Conservation (phyloP, 164 flowering plant species). For the Aristolochia fimbriata region DNA sequence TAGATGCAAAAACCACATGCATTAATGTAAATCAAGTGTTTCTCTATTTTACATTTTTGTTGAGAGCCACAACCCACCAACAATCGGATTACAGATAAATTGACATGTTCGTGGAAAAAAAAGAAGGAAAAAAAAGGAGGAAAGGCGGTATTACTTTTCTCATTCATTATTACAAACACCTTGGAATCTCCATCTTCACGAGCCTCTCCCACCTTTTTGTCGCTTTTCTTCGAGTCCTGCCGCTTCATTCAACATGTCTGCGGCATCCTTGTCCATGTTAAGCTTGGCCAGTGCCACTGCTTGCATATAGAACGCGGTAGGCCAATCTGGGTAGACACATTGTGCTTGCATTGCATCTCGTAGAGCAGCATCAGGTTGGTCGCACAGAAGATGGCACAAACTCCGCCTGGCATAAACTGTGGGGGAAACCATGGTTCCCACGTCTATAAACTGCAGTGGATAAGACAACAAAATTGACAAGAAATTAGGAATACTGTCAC, state of each 20-base stretch:
- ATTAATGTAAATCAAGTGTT: conserved; percentile 7
- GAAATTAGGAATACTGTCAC: neutral
- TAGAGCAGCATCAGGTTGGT: conserved; percentile 91
- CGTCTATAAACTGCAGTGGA: conserved; percentile 70
- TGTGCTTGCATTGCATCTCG: conserved; percentile 99
- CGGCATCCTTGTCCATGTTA: conserved; percentile 88
- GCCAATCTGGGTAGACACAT: conserved; percentile 87
- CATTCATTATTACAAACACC: no score
- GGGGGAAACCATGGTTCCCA: conserved; percentile 88
- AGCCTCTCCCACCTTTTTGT: conserved; percentile 41
- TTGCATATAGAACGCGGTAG: conserved; percentile 95
- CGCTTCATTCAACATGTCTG: conserved; percentile 90
- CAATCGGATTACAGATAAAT: conserved; percentile 8
- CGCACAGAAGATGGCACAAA: conserved; percentile 73
- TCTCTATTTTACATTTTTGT: conserved; percentile 25
- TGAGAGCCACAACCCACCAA: conserved; percentile 13
- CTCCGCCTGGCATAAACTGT: conserved; percentile 89
- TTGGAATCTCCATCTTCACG: conserved; percentile 9
- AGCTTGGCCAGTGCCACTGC: conserved; percentile 91
- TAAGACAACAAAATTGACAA: neutral
- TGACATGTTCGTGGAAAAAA: conserved; percentile 9
- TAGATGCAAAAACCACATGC: neutral
- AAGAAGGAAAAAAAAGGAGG: no score
- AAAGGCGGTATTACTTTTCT: no score
- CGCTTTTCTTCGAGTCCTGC: conserved; percentile 72